phyloP scores from a whole-genome alignment of 768 basidiomycete genomes.

The Auricularia heimuer region DNA sequence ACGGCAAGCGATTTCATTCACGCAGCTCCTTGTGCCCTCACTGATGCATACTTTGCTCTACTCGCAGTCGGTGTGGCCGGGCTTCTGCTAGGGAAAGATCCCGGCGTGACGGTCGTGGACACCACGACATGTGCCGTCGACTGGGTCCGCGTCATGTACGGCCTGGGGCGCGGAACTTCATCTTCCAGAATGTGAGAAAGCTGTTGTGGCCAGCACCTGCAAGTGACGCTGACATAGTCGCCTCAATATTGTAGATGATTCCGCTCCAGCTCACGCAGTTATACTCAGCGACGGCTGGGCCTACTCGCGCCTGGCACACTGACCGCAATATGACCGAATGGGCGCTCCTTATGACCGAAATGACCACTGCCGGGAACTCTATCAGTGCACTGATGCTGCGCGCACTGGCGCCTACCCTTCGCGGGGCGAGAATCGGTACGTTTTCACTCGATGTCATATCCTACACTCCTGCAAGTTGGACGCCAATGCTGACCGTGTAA shows the following conservation, averaged over 20 bases:
- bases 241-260: constrained; percentile 34
- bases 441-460: background rate
- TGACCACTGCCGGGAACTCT: constrained; percentile 40
- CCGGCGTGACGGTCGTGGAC: constrained; percentile 45
- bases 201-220: background rate
- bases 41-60: no score
- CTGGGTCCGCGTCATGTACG: constrained; percentile 47
- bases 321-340: constrained; percentile 48
- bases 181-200: constrained; percentile 43
- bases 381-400: constrained; percentile 42
- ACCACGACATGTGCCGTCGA: constrained; percentile 49
- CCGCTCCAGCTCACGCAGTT: constrained; percentile 37
- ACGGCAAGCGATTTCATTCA: constrained; percentile 14
- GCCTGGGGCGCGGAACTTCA: constrained; percentile 51
- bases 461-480: background rate
- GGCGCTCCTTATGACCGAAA: constrained; percentile 42
- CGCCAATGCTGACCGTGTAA: background rate
- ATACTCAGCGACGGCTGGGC: constrained; percentile 39
- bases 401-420: constrained; percentile 36
- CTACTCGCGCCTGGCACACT: constrained; percentile 38
- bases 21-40: no score
- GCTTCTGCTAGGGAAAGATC: constrained; percentile 40
- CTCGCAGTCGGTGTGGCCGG: constrained; percentile 35
- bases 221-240: no score
- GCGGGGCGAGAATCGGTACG: constrained; percentile 49